Conservation (phyloP, 2,329 filamentous ascomycete genomes). For the Diplocarpon rosae region DNA sequence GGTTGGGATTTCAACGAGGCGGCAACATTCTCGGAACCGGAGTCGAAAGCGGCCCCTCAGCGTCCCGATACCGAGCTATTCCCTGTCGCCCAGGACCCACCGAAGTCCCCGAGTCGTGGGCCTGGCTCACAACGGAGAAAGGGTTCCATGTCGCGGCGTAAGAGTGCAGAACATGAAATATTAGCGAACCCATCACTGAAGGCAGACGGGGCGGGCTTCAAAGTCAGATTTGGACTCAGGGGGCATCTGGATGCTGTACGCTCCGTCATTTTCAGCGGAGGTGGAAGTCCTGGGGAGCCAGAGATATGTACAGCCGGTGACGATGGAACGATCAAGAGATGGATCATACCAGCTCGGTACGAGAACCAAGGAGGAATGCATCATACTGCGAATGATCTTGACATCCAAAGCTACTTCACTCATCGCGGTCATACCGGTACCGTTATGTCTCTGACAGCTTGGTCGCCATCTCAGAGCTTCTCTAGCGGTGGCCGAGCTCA, state of each 20-base stretch:
- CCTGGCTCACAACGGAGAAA: constrained; percentile 66
- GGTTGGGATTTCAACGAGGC: constrained; percentile 91
- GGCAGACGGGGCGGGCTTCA: constrained; percentile 68
- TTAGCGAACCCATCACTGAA: constrained; percentile 45
- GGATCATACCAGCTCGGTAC: constrained; percentile 81
- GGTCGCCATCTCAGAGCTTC: constrained; percentile 79
- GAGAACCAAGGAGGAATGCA: constrained; percentile 45
- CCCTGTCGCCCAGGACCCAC: constrained; percentile 65
- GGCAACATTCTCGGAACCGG: constrained; percentile 45
- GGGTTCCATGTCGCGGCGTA: constrained; percentile 63
- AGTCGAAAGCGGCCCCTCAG: constrained; percentile 39
- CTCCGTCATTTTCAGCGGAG: constrained; percentile 91
- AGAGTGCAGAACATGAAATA: constrained; percentile 57
- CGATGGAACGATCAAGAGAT: constrained; percentile 91
- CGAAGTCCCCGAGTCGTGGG: constrained; percentile 68
- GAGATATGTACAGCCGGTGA: constrained; percentile 95
- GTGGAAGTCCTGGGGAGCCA: constrained; percentile 87
- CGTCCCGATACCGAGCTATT: constrained; percentile 84
- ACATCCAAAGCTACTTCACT: constrained; percentile 88
- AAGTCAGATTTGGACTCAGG: constrained; percentile 80
- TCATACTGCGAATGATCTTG: constrained; percentile 53
- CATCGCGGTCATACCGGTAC: constrained; percentile 89
- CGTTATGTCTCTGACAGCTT: constrained; percentile 77
- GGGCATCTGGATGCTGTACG: constrained; percentile 91
- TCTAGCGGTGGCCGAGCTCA: constrained; percentile 77